Evolutionary conservation across 768 basidiomycete species (phyloP), one percentile per base, ranked within the genome.

Genomic region (Pleurotus cornucopiae): DNA sequence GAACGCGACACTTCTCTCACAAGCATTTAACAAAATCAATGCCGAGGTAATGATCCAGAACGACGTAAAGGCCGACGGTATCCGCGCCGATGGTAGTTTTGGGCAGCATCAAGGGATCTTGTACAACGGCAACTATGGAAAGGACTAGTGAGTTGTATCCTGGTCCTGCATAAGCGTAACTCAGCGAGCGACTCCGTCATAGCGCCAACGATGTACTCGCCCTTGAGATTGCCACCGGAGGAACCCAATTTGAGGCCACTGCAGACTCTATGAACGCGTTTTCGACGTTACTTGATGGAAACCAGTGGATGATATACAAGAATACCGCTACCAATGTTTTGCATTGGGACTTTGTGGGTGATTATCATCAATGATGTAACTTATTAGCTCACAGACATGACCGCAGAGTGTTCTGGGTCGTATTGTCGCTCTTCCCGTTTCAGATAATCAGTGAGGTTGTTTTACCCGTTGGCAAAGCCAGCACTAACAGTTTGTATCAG

Each of bases 251-350:
- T 61, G 66, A 69, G 5, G 60, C 60, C 7, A 49, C 58, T 34
- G 18, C 60, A 4, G 54, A 44, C 5, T 55, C 57, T 39, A 41
- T 61, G 56, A 49, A 54, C 37, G 79, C 79, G 1, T 77, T 81
- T 57, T 73, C 70, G 20, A 73, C 70, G 16, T 66, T 77, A n/a
- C 65, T 80, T 45, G 67, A 75, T 30, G 80, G 75, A 1, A 67
- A 75, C 46, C 68, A 71, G 54, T 82, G 80, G 80, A 79, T 80
- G 77, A 75, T 82, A 41, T 76, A 72, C 61, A 66, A 70, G 9
- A 79, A 80, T 57, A 62, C 67, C 9, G 43, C 62, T 41, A 79
- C 77, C 2, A 58, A 67, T 11, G 71, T 75, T 43, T 57, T 76
- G 20, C 78, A 80, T 56, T 81, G 77, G 78, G 80, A 81, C 57